A percentile compares a stretch with the other conserved stretches of the same genome.
Conservation (phyloP, 1,284 basidiomycete genomes). For the Mycena citricolor region DNA sequence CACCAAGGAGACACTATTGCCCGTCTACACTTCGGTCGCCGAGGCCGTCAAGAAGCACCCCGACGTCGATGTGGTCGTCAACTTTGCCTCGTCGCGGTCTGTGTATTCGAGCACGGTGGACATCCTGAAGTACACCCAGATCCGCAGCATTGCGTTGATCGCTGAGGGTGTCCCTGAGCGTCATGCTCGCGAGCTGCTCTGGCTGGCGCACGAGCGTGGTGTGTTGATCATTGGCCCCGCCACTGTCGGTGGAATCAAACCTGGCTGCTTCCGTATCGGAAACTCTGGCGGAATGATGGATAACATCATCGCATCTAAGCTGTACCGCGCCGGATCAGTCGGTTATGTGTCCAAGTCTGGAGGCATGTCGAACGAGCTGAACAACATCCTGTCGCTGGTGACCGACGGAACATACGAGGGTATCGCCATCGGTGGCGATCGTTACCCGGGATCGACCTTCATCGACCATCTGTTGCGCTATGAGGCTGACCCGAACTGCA, state of each 20-base stretch:
- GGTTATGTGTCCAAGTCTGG: conserved; percentile 99
- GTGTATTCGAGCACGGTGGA: conserved; percentile 96
- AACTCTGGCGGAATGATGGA: conserved; percentile 99
- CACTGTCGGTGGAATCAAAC: conserved; percentile 99
- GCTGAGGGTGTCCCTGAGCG: conserved; percentile 99
- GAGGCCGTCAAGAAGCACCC: conserved; percentile 96
- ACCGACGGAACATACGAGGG: conserved; percentile 99
- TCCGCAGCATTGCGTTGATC: conserved; percentile 86
- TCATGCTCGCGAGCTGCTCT: conserved; percentile 94
- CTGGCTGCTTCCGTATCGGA: conserved; percentile 99
- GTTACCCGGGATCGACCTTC: conserved; percentile 98
- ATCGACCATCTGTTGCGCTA: conserved; percentile 99
- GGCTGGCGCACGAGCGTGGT: conserved; percentile 82
- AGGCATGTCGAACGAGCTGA: conserved; percentile 99
- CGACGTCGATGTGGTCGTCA: conserved; percentile 97
- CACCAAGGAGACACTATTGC: conserved; percentile 96
- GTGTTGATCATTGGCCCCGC: conserved; percentile 98
- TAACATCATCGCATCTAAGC: conserved; percentile 98
- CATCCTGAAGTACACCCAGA: conserved; percentile 68
- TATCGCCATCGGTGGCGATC: conserved; percentile 99
- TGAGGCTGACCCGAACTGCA: conserved; percentile 96
- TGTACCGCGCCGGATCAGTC: conserved; percentile 96
- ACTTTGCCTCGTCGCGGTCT: conserved; percentile 94
- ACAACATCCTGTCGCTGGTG: conserved; percentile 98
- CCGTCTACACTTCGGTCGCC: conserved; percentile 92